These are phyloP conservation scores for Podospora pseudopauciseta DNA, from an alignment of 495 filamentous ascomycete genomes.

Conservation along the genomic window DNA sequence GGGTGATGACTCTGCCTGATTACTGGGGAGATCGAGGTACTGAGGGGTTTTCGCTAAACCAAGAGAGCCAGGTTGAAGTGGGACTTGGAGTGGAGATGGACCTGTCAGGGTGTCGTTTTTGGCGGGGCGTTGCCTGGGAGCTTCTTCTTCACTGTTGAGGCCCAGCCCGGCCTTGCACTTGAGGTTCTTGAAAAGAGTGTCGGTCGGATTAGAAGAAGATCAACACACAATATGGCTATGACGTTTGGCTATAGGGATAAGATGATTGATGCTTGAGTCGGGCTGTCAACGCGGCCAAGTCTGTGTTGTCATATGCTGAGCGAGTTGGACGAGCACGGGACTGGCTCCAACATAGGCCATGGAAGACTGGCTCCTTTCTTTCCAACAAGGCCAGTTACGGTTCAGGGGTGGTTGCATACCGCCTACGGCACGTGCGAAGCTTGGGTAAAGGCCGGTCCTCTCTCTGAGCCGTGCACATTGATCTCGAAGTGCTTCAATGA, in stretches of 20 bases:
- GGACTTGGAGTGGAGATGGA: constrained; percentile 8
- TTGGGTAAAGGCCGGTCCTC: neutral
- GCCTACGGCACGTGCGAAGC: neutral
- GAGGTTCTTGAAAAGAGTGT: neutral
- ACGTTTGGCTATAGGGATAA: neutral
- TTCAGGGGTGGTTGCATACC: neutral
- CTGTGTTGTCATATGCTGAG: neutral
- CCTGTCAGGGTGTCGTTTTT: neutral
- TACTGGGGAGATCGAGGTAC: neutral
- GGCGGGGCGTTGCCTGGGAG: constrained; percentile 2
- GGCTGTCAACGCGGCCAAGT: neutral
- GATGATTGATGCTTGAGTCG: neutral
- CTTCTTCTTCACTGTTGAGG: neutral
- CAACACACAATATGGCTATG: neutral
- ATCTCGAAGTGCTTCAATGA: neutral
- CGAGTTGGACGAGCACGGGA: neutral
- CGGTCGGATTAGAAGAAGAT: neutral
- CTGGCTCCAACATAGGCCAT: neutral
- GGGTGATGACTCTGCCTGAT: neutral
- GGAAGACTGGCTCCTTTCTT: neutral
- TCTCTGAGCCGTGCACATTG: neutral
- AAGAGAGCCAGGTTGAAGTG: constrained; percentile 12
- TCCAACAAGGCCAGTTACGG: neutral
- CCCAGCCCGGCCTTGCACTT: neutral
- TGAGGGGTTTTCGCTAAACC: constrained; percentile 25